Percentiles rank a stretch among this genome's conserved stretches.
phyloP scores from a whole-genome alignment of 768 basidiomycete species.

The Clitopilus passeckerianus region DNA sequence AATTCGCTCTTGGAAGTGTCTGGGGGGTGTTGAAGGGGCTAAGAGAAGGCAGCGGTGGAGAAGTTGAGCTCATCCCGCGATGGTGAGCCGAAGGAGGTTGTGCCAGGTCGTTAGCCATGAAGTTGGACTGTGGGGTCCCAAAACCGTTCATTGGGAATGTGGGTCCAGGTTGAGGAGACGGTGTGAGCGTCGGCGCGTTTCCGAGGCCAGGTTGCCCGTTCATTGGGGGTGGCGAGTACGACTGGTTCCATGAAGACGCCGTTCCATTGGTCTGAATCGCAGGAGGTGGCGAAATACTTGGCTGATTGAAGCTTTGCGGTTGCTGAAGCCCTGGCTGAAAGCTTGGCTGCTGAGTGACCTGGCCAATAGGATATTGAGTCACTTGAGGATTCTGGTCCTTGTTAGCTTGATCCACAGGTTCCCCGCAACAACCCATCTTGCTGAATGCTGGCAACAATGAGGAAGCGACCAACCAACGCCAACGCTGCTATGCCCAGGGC shows the following conservation, averaged over 20 bases:
- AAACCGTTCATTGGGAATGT: not conserved
- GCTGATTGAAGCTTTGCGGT: constrained; percentile 32
- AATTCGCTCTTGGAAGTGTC: constrained; percentile 16
- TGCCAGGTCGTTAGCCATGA: constrained; percentile 17
- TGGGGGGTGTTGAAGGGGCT: constrained; percentile 16
- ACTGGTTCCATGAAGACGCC: constrained; percentile 24
- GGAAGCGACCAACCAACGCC: not conserved
- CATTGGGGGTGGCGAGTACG: constrained; percentile 22
- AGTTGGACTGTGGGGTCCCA: not conserved
- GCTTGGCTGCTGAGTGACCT: constrained; percentile 50
- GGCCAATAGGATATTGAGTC: constrained; percentile 17
- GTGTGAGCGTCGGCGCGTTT: constrained; percentile 17
- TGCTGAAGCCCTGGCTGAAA: constrained; percentile 37
- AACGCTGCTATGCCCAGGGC: not conserved
- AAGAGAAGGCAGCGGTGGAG: constrained; percentile 18
- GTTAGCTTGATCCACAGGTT: constrained; percentile 26
- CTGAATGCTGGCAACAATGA: constrained; percentile 2
- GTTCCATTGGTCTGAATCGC: constrained; percentile 13
- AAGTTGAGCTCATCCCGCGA: constrained; percentile 11
- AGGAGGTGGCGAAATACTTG: constrained; percentile 29
- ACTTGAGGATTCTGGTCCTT: constrained; percentile 22
- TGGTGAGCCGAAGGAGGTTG: constrained; percentile 26
- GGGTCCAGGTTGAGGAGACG: constrained; percentile 11
- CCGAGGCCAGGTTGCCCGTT: constrained; percentile 16
- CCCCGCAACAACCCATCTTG: constrained; percentile 70